phyloP scores from a whole-genome alignment of 2,329 filamentous ascomycete genomes.

The Thelonectria rubi region DNA sequence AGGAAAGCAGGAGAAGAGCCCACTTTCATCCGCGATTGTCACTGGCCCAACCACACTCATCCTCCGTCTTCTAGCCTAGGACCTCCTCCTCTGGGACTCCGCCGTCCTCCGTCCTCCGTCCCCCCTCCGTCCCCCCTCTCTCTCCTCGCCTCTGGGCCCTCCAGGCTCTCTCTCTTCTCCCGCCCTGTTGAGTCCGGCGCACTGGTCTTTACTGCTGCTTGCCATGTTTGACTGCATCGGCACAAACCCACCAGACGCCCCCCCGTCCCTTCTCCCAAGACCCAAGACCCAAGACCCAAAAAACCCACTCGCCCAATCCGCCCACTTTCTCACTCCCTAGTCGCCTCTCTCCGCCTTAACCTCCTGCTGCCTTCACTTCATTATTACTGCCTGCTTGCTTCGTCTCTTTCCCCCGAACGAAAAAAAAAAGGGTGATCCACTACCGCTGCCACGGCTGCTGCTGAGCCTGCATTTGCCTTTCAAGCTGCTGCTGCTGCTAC shows the following conservation, averaged over 20 bases:
- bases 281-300: neutral
- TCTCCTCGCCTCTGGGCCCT: neutral
- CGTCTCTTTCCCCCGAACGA: constrained; percentile 5
- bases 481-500: constrained; percentile 1
- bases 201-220: neutral
- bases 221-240: neutral
- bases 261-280: constrained; percentile 12
- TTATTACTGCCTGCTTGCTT: constrained; percentile 21
- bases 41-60: constrained; percentile 8
- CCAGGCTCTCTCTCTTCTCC: constrained; percentile 2
- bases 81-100: neutral
- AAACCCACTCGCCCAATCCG: constrained; percentile 17
- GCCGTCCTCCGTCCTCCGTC: constrained; percentile 3
- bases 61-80: neutral
- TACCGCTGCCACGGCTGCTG: constrained; percentile 21
- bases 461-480: constrained; percentile 12
- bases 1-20: neutral
- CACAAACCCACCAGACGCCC: neutral
- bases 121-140: neutral
- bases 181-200: neutral
- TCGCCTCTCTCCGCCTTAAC: constrained; percentile 18
- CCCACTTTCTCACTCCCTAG: constrained; percentile 12
- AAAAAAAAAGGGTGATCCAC: constrained; percentile 12
- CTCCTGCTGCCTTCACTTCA: constrained; percentile 21
- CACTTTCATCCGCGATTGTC: constrained; percentile 13